Conservation (phyloP, 2,329 filamentous ascomycete species). For the Fusarium cyanostomum region DNA sequence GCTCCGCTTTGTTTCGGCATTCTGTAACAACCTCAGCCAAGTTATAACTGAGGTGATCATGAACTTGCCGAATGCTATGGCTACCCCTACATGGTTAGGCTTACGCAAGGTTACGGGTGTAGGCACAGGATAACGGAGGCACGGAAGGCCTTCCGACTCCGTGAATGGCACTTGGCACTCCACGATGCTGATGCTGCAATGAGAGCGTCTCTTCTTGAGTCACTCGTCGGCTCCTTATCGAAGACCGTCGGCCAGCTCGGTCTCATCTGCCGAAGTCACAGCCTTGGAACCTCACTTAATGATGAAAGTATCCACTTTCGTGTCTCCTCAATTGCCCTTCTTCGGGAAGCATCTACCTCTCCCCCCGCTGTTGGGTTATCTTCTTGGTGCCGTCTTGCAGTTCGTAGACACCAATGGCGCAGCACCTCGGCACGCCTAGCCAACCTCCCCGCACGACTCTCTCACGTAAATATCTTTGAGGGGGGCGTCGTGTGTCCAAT, state of each 20-base stretch:
- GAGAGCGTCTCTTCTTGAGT: constrained; percentile 21
- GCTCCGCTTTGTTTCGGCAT: constrained; percentile 10
- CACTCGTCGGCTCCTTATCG: constrained; percentile 19
- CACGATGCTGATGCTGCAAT: not conserved
- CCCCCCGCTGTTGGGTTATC: constrained; percentile 16
- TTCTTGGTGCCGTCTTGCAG: constrained; percentile 12
- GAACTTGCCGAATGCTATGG: constrained; percentile 11
- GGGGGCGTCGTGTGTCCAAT: constrained; percentile 28
- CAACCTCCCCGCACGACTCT: constrained; percentile 22
- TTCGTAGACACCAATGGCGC: constrained; percentile 40
- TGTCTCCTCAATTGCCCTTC: constrained; percentile 19
- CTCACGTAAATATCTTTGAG: constrained; percentile 22
- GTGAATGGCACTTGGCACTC: constrained; percentile 4
- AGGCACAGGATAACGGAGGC: constrained; percentile 12
- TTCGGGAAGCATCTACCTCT: constrained; percentile 7
- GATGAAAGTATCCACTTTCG: constrained; percentile 16
- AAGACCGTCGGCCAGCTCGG: constrained; percentile 29
- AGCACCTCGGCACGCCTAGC: constrained; percentile 33
- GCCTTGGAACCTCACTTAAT: not conserved
- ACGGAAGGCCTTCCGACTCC: constrained; percentile 29
- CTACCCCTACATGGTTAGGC: not conserved
- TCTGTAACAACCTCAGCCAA: not conserved
- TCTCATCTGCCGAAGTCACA: constrained; percentile 35
- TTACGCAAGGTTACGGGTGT: constrained; percentile 5
- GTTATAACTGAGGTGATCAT: constrained; percentile 9